phyloP scores from a whole-genome alignment of 176 grass and related monocot genomes.

The Guadua angustifolia region DNA sequence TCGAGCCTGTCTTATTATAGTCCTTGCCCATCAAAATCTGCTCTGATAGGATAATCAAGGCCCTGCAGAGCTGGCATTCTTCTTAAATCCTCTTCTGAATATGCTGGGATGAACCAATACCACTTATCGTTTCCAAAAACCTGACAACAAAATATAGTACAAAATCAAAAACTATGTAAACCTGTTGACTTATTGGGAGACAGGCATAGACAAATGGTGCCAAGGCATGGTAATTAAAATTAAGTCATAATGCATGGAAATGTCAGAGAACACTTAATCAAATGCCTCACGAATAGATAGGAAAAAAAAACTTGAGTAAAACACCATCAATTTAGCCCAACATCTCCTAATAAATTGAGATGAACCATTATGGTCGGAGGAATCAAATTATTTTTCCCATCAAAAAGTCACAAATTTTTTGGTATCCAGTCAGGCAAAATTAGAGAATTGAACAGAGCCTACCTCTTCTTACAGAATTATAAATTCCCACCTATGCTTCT shows the following conservation, averaged over 20 bases:
- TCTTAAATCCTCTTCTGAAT: constrained; percentile 92
- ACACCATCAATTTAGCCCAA: background rate
- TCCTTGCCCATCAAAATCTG: constrained; percentile 56
- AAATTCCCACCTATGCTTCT: background rate
- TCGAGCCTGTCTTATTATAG: background rate
- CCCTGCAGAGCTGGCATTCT: constrained; percentile 79
- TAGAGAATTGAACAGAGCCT: background rate
- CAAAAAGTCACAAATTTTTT: background rate
- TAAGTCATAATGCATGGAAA: background rate
- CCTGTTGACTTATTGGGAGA: background rate
- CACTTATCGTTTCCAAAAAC: constrained; percentile 80
- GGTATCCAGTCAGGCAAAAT: background rate
- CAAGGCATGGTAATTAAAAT: background rate
- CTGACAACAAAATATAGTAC: constrained; percentile 52
- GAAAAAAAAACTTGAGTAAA: background rate
- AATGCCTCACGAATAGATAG: background rate
- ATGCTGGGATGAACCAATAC: constrained; percentile 91
- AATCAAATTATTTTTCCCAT: background rate
- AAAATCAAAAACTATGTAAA: background rate
- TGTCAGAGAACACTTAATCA: background rate
- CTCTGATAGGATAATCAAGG: constrained; percentile 82
- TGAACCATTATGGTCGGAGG: background rate
- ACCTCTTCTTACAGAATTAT: constrained; percentile 1
- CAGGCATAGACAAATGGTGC: background rate
- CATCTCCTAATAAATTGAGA: background rate